Conservation (phyloP, 2,329 filamentous ascomycete genomes). For the Exophiala phaeomuriformis region DNA sequence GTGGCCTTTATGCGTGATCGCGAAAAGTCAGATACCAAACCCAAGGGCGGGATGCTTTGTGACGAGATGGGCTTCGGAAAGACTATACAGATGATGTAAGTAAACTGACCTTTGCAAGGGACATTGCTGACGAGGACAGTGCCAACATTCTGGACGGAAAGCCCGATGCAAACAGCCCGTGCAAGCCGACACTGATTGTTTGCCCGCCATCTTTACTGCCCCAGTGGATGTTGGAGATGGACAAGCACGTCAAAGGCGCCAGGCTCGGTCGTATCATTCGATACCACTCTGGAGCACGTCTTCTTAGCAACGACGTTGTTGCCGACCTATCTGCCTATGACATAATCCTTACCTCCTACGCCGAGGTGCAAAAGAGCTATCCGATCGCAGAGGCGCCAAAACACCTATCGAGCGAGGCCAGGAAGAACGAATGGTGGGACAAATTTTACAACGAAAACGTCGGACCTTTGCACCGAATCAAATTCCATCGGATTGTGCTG, state of each 20-base stretch:
- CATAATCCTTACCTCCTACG: constrained; percentile 36
- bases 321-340: constrained; percentile 22
- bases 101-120: background rate
- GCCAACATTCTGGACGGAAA: constrained; percentile 36
- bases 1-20: constrained; percentile 23
- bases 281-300: constrained; percentile 26
- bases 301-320: constrained; percentile 22
- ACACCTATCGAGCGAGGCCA: constrained; percentile 15
- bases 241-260: constrained; percentile 29
- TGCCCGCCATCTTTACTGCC: constrained; percentile 31
- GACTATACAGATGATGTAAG: constrained; percentile 34
- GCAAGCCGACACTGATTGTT: constrained; percentile 35
- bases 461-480: constrained; percentile 33
- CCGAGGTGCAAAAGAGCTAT: constrained; percentile 33
- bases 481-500: constrained; percentile 36
- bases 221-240: constrained; percentile 35
- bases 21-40: constrained; percentile 19
- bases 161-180: constrained; percentile 9
- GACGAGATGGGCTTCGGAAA: constrained; percentile 41
- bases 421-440: constrained; percentile 28
- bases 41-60: constrained; percentile 35
- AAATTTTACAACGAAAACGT: constrained; percentile 24
- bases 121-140: constrained; percentile 16
- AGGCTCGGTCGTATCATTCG: constrained; percentile 26
- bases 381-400: constrained; percentile 27